Evolutionary conservation across 139 green algal species (phyloP), one percentile per base, ranked within the genome.

Genomic region (Chlamydomonas sp.): DNA sequence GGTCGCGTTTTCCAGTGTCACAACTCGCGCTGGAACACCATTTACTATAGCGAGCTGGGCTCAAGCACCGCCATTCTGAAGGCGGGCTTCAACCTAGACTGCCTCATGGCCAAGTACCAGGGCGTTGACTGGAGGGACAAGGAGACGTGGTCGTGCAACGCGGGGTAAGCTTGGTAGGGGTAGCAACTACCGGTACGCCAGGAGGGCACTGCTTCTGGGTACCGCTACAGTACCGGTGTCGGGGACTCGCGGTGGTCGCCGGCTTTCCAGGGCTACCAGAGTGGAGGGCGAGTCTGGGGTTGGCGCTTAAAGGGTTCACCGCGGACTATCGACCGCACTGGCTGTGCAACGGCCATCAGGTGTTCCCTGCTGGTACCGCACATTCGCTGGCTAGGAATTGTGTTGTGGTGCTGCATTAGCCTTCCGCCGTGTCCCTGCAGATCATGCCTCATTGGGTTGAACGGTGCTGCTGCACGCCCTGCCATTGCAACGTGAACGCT

Each of bases 41-140:
- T 93, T 67, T 94, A 89, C 64, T 92, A 93, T 78, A 87, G 85
- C 17, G 95, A 97, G 90, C 92, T 97, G 76, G 95, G 95, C 63
- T 91, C 87, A 9, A 94, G 90, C 16, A 87, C 85, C 1, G 94
- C 93, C 2, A 90, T 97, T 17, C 89, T 97, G 20, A 63, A 90
- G 1, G 94, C 94, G 0, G 95, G 94, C 58, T 96, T 93, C 88
- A 96, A 96, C 90, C 91, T 97, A 2, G 95, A 93, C 79, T 91
- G 84, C 73, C 83, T 97, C 16, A 96, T 97, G 91, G 81, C 90
- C 20, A 89, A 95, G 31, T 97, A 97, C 79, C 95, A 97, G 73
- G 93, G 91, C 9, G 83, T 97, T 20, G 93, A 97, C 85, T 97
- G 95, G 95, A 78, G 85, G 20, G 64, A 91, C 63, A 90, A 89